phyloP scores from a whole-genome alignment of 345 rosid genomes.

The Ceriops tagal region DNA sequence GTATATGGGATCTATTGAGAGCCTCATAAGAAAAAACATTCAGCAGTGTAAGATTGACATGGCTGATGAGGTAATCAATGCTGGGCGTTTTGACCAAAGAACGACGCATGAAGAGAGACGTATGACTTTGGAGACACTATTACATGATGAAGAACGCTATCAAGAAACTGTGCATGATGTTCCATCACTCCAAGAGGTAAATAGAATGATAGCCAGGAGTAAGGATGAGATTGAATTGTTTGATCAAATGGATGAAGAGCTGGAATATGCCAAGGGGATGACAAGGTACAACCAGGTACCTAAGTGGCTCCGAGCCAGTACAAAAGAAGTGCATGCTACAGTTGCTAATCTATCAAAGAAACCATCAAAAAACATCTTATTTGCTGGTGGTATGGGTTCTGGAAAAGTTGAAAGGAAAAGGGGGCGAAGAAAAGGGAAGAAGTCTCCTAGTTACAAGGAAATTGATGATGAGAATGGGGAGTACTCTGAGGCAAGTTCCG shows the following conservation, averaged over 20 bases:
- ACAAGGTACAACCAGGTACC: slow-evolving; percentile 88
- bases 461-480: slow-evolving; percentile 84
- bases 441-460: slow-evolving; percentile 84
- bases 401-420: slow-evolving; percentile 75
- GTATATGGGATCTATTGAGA: slow-evolving; percentile 95
- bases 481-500: slow-evolving; percentile 82
- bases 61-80: slow-evolving; percentile 99
- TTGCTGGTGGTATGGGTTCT: slow-evolving; percentile 43
- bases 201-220: slow-evolving; percentile 97
- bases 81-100: slow-evolving; percentile 99
- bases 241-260: slow-evolving; percentile 99
- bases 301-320: slow-evolving; percentile 87
- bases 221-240: slow-evolving; percentile 89
- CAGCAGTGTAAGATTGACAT: slow-evolving; percentile 99
- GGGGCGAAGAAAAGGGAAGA: slow-evolving; percentile 82
- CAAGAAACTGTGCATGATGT: slow-evolving; percentile 98
- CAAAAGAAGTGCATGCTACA: slow-evolving; percentile 67
- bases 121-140: slow-evolving; percentile 88
- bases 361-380: slow-evolving; percentile 66
- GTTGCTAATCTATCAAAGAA: slow-evolving; percentile 82
- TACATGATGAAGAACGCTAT: slow-evolving; percentile 97
- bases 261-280: slow-evolving; percentile 93
- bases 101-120: slow-evolving; percentile 99
- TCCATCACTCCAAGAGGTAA: slow-evolving; percentile 92
- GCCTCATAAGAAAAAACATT: slow-evolving; percentile 97